Conservation (phyloP, 176 grass and related monocot genomes). For the Secale cereale region DNA sequence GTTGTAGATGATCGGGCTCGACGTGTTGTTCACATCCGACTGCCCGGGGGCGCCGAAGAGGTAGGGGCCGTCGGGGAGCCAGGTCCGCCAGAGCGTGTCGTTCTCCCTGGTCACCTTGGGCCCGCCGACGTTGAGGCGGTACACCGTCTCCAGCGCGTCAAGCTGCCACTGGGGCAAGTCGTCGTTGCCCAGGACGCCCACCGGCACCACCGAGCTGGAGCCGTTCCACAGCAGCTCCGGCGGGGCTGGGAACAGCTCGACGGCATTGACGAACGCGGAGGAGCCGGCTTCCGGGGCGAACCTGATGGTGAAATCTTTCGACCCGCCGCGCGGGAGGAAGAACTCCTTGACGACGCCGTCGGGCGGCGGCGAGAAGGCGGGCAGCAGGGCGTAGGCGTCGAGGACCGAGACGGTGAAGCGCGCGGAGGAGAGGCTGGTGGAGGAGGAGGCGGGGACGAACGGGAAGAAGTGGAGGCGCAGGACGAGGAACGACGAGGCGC, state of each 20-base stretch:
- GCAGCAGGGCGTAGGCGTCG: constrained; percentile 30
- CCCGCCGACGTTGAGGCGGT: constrained; percentile 70
- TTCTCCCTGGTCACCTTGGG: constrained; percentile 25
- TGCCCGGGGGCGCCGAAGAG: background rate
- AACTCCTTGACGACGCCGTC: constrained; percentile 55
- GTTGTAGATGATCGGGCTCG: background rate
- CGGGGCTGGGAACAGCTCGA: constrained; percentile 58
- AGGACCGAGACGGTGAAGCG: constrained; percentile 41
- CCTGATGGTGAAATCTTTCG: background rate
- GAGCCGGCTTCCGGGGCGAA: constrained; percentile 27
- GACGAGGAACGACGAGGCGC: constrained; percentile 23
- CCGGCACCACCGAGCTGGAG: accelerated
- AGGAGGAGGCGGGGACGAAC: background rate
- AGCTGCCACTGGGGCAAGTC: background rate
- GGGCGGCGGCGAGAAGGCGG: constrained; percentile 33
- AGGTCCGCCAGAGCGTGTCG: constrained; percentile 64
- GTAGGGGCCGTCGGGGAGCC: constrained; percentile 54
- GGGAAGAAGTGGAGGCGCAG: constrained; percentile 89
- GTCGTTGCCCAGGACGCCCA: background rate
- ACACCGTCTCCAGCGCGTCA: constrained; percentile 43
- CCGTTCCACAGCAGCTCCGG: constrained; percentile 9
- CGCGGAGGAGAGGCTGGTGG: constrained; percentile 26
- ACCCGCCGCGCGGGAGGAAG: constrained; percentile 33
- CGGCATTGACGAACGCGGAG: constrained; percentile 46
- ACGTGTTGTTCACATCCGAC: background rate